Conservation (phyloP, 768 basidiomycete genomes). For the Leccinum variicolor region DNA sequence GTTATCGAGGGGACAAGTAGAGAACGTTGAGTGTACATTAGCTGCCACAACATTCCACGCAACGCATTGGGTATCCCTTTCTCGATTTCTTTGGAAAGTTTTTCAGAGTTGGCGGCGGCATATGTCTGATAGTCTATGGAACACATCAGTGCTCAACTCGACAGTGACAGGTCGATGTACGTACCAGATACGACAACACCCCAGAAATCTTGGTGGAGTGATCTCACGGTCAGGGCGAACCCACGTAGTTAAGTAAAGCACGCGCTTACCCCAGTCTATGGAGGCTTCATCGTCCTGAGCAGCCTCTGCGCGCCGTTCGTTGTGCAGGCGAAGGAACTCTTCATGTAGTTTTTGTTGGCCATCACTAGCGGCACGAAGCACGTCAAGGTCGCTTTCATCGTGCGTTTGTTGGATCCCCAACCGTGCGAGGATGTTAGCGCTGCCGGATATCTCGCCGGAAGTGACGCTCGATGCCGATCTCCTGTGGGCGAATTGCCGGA, state of each 20-base stretch:
- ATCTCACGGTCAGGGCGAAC: conserved; percentile 4
- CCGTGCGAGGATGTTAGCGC: conserved; percentile 47
- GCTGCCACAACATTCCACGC: conserved; percentile 95
- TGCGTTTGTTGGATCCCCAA: conserved; percentile 45
- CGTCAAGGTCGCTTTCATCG: conserved; percentile 38
- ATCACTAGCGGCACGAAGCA: conserved; percentile 50
- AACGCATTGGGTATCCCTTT: conserved; percentile 84
- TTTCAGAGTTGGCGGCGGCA: conserved; percentile 72
- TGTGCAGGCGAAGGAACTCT: conserved; percentile 68
- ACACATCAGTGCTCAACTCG: conserved; percentile 4
- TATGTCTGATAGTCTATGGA: conserved; percentile 80
- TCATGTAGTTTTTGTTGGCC: conserved; percentile 72
- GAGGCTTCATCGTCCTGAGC: conserved; percentile 36
- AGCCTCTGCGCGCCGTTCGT: conserved; percentile 45
- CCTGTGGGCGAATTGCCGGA: conserved; percentile 45
- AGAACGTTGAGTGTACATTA: conserved; percentile 58
- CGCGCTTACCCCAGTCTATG: conserved; percentile 74
- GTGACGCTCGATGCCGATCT: conserved; percentile 62
- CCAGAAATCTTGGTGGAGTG: conserved; percentile 74
- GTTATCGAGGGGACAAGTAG: conserved; percentile 10
- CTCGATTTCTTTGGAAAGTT: conserved; percentile 87
- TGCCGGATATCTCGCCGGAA: conserved; percentile 38
- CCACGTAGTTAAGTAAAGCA: background rate
- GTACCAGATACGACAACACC: conserved; percentile 86
- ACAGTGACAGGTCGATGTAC: conserved; percentile 9